Evolutionary conservation across 371 early-diverging fungal genomes (phyloP), one percentile per base, ranked within the genome.

Genomic region (Coemansia sp.): DNA sequence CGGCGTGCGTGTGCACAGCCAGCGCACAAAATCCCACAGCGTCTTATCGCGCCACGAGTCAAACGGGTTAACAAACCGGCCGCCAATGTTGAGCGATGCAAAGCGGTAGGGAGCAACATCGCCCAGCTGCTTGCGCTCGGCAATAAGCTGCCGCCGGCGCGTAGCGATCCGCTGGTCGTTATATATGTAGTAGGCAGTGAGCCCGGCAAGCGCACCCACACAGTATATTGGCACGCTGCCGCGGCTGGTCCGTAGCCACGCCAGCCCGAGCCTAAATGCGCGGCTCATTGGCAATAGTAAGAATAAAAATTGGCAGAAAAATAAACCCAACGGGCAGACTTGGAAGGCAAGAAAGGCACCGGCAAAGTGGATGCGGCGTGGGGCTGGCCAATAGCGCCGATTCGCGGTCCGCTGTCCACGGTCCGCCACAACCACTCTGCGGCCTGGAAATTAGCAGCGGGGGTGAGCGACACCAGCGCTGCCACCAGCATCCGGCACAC

Each of bases 51-150:
- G 71, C 76, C 76, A 76, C 1, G 59, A 53, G 5, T 61, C 68
- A n/a, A 76, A 76, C 1, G 76, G 76, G 35, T 76, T 76, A 43
- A 76, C 76, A 42, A 70, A 76, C 3, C 72, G 68, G 1, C 76
- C 76, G 11, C 65, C 62, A 30, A 76, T 69, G 36, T 55, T 54
- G 40, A 76, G 65, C 51, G 76, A 71, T 48, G 50, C 45, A 33
- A 55, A 68, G 9, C 30, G 59, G 39, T 26, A 30, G 30, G 39
- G 38, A 4, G 12, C 51, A 16, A 6, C 10, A 4, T 47, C 39
- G 5, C 16, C 34, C 10, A 14, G 34, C 9, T 45, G 12, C 14
- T 30, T 40, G n/a, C 45, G 14, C 8, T 26, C 30, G 31, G 26
- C 39, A 5, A 55, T 65, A 16, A 11, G 42, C 26, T 36, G 52